Conservation (phyloP, 331 rosid species). For the Stylosanthes scabra region DNA sequence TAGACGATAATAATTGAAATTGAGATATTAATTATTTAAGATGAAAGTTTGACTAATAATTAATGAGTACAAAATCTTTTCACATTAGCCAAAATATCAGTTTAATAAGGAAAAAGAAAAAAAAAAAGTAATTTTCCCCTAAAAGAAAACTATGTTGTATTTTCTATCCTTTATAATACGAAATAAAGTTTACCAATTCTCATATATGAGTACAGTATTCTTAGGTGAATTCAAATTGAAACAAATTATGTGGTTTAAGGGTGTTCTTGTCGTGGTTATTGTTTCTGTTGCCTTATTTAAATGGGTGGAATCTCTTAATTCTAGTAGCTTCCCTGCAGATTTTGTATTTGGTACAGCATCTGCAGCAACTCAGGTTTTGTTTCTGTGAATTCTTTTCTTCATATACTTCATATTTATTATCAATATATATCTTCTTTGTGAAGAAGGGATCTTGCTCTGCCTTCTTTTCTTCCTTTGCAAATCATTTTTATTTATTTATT, state of each 20-base stretch:
- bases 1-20: no score
- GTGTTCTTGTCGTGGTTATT: conserved; percentile 25
- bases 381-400: background rate
- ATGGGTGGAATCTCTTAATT: conserved; percentile 37
- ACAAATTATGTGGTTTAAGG: conserved; percentile 34
- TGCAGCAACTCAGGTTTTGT: conserved; percentile 53
- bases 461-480: background rate
- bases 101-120: no score
- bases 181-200: no score
- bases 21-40: no score
- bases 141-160: no score
- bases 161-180: no score
- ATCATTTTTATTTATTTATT: background rate
- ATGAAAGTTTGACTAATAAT: no score
- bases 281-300: conserved; percentile 27
- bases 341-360: conserved; percentile 59
- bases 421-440: background rate
- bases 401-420: background rate
- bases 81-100: no score
- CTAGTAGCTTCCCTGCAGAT: conserved; percentile 40
- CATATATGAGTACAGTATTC: no score
- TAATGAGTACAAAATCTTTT: no score
- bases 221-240: conserved; percentile 14
- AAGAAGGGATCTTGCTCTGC: background rate
- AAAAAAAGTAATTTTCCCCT: no score